Conservation (phyloP, 495 filamentous ascomycete species). For the Aspergillus leporis region DNA sequence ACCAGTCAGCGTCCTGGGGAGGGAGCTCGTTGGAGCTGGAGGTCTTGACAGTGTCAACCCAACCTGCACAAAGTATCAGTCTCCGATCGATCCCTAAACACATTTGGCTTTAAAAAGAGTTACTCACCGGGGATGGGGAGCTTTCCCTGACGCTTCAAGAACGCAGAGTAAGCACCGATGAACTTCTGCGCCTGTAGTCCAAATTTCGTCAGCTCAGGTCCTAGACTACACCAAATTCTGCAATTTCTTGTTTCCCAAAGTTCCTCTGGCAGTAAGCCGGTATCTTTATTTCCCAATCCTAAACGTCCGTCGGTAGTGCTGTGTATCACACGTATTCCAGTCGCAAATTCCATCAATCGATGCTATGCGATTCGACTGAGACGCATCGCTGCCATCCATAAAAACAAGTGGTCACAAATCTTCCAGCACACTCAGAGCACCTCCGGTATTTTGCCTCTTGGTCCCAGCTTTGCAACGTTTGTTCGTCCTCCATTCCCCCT, state of each 20-base stretch:
- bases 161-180: conserved; percentile 90
- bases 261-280: background rate
- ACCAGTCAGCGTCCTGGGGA: conserved; percentile 95
- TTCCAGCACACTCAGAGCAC: background rate
- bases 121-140: conserved; percentile 85
- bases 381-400: background rate
- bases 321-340: background rate
- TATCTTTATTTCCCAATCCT: background rate
- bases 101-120: background rate
- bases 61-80: conserved; percentile 57
- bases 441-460: background rate
- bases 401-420: background rate
- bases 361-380: conserved; percentile 1
- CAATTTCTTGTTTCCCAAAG: background rate
- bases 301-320: background rate
- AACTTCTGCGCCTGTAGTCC: conserved; percentile 81
- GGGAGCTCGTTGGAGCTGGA: conserved; percentile 93
- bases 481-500: background rate
- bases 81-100: background rate
- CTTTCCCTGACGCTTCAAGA: conserved; percentile 99
- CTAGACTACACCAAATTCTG: background rate
- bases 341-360: conserved; percentile 4
- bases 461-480: background rate
- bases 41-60: conserved; percentile 99
- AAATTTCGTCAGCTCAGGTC: conserved; percentile 20